Evolutionary conservation across 345 rosid genomes (phyloP).

Genomic region (Streptanthus diversifolius): DNA sequence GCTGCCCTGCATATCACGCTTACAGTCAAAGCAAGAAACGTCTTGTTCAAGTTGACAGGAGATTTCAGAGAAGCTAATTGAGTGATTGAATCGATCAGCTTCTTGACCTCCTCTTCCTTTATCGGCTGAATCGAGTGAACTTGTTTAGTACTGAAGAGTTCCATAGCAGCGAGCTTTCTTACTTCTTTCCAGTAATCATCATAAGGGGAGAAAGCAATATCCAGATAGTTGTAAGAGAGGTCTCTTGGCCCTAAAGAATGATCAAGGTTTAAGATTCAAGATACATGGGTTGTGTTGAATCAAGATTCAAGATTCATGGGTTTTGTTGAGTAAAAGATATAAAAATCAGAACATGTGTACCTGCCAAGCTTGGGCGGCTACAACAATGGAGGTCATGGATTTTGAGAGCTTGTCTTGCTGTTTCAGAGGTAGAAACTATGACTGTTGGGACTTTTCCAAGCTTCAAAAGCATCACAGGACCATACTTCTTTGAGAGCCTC

Average conservation of each 20-base stretch:
- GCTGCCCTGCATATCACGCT: constrained; percentile 37
- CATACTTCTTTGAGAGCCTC: constrained; percentile 48
- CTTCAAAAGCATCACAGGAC: constrained; percentile 45
- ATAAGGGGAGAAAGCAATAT: constrained; percentile 45
- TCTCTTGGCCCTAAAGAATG: constrained; percentile 27
- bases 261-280: background rate
- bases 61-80: constrained; percentile 1
- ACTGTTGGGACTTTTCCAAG: constrained; percentile 39
- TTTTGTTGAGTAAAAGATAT: background rate
- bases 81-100: constrained; percentile 34
- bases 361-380: constrained; percentile 38
- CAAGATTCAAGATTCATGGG: background rate
- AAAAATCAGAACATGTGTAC: background rate
- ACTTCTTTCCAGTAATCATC: constrained; percentile 43
- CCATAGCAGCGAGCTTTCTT: constrained; percentile 33
- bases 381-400: constrained; percentile 45
- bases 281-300: background rate
- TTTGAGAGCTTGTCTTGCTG: constrained; percentile 41
- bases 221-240: constrained; percentile 43
- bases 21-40: constrained; percentile 24
- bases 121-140: constrained; percentile 37
- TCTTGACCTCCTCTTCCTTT: constrained; percentile 41
- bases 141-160: constrained; percentile 40
- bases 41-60: constrained; percentile 29
- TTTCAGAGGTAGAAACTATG: constrained; percentile 44